These are phyloP conservation scores for Pleoardoris graminearum DNA, from an alignment of 2,329 filamentous ascomycete species.

Conservation along the genomic window DNA sequence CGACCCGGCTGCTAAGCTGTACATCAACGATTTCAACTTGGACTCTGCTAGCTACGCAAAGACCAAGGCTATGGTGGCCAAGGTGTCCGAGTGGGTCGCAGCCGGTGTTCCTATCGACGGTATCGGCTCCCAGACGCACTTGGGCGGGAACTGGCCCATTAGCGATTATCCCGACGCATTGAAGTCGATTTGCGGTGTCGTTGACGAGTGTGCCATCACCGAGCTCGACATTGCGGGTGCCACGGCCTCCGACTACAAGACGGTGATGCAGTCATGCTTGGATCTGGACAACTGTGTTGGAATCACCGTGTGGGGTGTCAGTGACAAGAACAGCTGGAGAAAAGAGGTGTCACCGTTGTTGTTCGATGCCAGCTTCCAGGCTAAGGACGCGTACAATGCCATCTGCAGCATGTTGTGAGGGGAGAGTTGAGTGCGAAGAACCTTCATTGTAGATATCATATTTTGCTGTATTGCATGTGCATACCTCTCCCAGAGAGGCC, in stretches of 20 bases:
- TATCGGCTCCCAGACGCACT: slow-evolving; percentile 63
- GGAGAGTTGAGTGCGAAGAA: background rate
- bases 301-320: slow-evolving; percentile 64
- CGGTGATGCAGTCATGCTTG: slow-evolving; percentile 59
- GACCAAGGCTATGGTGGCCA: slow-evolving; percentile 56
- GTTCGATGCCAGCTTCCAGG: slow-evolving; percentile 47
- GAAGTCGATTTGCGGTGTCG: slow-evolving; percentile 56
- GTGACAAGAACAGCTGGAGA: slow-evolving; percentile 51
- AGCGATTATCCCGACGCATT: slow-evolving; percentile 55
- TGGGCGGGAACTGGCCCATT: slow-evolving; percentile 51
- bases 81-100: slow-evolving; percentile 67
- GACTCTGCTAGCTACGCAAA: slow-evolving; percentile 65
- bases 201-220: slow-evolving; percentile 65
- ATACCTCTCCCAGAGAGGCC: background rate
- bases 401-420: slow-evolving; percentile 22
- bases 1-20: slow-evolving; percentile 69
- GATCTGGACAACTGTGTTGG: slow-evolving; percentile 63
- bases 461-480: background rate
- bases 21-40: slow-evolving; percentile 73
- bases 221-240: slow-evolving; percentile 69
- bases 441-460: background rate
- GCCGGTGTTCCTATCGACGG: slow-evolving; percentile 68
- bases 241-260: slow-evolving; percentile 60
- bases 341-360: slow-evolving; percentile 44
- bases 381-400: slow-evolving; percentile 48